Conservation (phyloP, 2,329 filamentous ascomycete species). For the Phialocephala subalpina region DNA sequence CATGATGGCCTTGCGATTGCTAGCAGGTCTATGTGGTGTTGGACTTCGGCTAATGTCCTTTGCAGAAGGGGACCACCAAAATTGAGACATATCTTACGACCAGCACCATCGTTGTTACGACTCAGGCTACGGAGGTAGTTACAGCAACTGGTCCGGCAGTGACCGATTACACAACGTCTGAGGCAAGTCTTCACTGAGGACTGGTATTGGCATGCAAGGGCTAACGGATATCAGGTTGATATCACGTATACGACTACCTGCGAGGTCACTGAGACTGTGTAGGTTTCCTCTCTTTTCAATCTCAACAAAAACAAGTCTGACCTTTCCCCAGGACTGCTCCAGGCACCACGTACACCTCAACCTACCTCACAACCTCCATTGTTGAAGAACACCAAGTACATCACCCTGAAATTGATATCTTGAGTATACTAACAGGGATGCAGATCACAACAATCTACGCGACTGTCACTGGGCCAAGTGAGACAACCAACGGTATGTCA, state of each 20-base stretch:
- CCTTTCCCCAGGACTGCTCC: slow-evolving; percentile 39
- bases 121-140: slow-evolving; percentile 25
- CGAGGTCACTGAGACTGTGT: slow-evolving; percentile 49
- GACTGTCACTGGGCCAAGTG: slow-evolving; percentile 13
- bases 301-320: slow-evolving; percentile 16
- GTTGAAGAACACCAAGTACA: slow-evolving; percentile 35
- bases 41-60: slow-evolving; percentile 14
- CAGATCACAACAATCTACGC: slow-evolving; percentile 22
- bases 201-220: neutral
- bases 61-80: slow-evolving; percentile 33
- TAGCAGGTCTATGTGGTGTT: neutral
- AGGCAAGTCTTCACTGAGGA: slow-evolving; percentile 11
- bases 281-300: slow-evolving; percentile 8
- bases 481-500: too few relatives aligned
- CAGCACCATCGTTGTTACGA: slow-evolving; percentile 39
- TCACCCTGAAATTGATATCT: too few relatives aligned
- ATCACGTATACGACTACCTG: slow-evolving; percentile 40
- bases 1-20: neutral
- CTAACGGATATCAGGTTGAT: slow-evolving; percentile 15
- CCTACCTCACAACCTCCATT: slow-evolving; percentile 53
- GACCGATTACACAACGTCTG: slow-evolving; percentile 29
- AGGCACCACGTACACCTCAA: slow-evolving; percentile 49
- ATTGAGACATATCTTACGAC: slow-evolving; percentile 38
- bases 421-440: too few relatives aligned
- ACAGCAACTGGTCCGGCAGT: slow-evolving; percentile 31